Base-by-base conservation (phyloP, 257 asterid genomes). In the Capsicum baccatum region DNA sequence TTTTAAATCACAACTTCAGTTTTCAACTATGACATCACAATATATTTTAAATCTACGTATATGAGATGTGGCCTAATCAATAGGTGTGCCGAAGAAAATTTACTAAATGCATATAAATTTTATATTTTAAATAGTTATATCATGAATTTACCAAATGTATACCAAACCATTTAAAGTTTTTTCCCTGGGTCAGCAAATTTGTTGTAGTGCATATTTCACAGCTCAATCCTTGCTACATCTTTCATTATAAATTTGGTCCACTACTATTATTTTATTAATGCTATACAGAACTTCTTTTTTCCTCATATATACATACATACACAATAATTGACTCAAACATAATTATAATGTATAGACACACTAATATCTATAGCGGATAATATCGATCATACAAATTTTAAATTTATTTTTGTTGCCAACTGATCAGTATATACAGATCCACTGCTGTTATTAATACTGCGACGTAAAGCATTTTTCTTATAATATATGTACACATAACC, bases 361-460 rank as follows among this genome's bases (percentile, higher is more conserved):
- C 6, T 4, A 44, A 44, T 44, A 44, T 44, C 6, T 44, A 44
- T 44, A 44, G 8, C 48, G 8, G 48, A 0, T 44, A 11, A 63
- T 63, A 5, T 11, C 0, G 2, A 63, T 4, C 44, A 63, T 17
- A 63, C 44, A 21, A 26, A 11, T 63, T 63, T 26, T 26, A 63
- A 71, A 47, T n/a, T 44, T 12, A 11, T 73, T 48, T 1, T 2
- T 11, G 37, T 48, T 21, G 15, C 59, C 59, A 19, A 73, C 44
- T 48, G 42, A 67, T 66, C 16, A 71, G 50, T 66, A 19, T 70
- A 74, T 64, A 64, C 21, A 64, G 62, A 60, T 74, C 60, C 80
- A 74, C 44, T 74, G 39, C 42, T 21, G 21, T 74, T 19, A 74
- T 47, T 48, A 2, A 66, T 66, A 9, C 33, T 48, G 6, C 69